These are phyloP conservation scores for Saprolegnia diclina DNA, from an alignment of 352 stramenopile species.

Conservation along the genomic window DNA sequence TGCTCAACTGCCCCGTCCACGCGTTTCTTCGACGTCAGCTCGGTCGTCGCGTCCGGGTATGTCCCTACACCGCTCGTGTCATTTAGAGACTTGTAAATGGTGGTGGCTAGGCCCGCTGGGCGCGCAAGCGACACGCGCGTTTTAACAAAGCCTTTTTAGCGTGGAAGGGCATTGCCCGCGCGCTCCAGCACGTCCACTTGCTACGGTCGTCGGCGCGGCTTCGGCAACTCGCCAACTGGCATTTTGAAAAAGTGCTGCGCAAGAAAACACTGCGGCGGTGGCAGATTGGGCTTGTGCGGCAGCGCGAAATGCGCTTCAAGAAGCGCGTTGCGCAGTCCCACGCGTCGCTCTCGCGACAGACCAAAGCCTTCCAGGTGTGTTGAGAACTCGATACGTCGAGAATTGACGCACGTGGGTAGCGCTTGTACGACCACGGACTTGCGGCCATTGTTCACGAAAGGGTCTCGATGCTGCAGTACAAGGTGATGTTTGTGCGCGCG, in stretches of 20 bases:
- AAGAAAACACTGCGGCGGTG: slow-evolving; percentile 6
- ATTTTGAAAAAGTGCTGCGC: slow-evolving; percentile 14
- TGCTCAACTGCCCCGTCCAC: slow-evolving; percentile 13
- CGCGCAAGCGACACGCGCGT: not conserved
- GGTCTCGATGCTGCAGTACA: not conserved
- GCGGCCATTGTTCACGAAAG: not conserved
- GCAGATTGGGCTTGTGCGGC: not conserved
- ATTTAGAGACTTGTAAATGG: too few relatives aligned
- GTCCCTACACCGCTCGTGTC: not conserved
- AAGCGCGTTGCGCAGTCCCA: not conserved
- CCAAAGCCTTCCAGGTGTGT: not conserved
- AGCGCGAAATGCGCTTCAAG: slow-evolving; percentile 13
- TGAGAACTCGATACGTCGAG: not conserved
- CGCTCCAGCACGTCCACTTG: slow-evolving; percentile 9
- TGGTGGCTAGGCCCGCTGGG: slow-evolving; percentile 17
- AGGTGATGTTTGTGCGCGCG: not conserved
- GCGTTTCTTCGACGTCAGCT: not conserved
- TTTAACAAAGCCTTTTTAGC: slow-evolving; percentile 14
- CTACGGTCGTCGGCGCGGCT: not conserved
- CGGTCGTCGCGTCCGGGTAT: slow-evolving; percentile 21
- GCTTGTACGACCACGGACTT: not conserved
- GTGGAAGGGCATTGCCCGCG: slow-evolving; percentile 24
- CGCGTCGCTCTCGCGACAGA: too few relatives aligned
- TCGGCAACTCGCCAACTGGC: slow-evolving; percentile 21
- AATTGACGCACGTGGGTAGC: too few relatives aligned